Evolutionary conservation across 805 yeast species (phyloP), one percentile per base, ranked within the genome.

Genomic region (Candida ortonii): DNA sequence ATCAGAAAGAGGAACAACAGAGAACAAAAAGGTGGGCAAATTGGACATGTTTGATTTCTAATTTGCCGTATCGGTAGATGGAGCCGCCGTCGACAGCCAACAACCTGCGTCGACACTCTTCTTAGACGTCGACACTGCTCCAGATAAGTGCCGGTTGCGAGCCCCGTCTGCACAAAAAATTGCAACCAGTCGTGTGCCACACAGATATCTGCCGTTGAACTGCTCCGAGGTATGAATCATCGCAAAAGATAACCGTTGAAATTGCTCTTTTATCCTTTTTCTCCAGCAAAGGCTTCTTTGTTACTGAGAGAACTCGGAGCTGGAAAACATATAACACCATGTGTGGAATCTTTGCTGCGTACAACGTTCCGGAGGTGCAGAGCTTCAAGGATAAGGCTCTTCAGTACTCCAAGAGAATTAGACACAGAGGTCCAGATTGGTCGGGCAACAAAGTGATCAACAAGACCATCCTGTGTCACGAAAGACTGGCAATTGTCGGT

Each of bases 371-470:
- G 26, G 84, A 87, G 47, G 81, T 84, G 41, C 80, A 81, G 51
- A 67, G 70, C 36, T 93, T 84, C 74, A 90, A 89, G 66, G 76
- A 80, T 44, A 80, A 80, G 59, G 97, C 97, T 28, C 72, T 93
- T 44, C 94, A 86, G 62, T 73, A 86, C 61, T 75, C 97, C 44
- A 90, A 87, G 65, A 78, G 89, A 67, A 83, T 90, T 62, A 81
- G 99, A 70, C 99, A 93, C 67, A 82, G 99, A 67, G 99, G 99
- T 57, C 99, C 99, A 50, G 99, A 93, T 67, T 93, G 99, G 99
- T 75, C 88, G 23, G 98, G 98, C 57, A 88, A 87, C 78, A 61
- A 73, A 47, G 67, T 75, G 47, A 78, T 80, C 59, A 85, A 85
- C 80, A 62, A 70, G 47, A 86, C 97, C 30, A 80, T 93, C 49